Percentiles rank a stretch among this genome's conserved stretches.
Evolutionary conservation across 345 rosid species (phyloP).

Genomic region (Gossypium stocksii): DNA sequence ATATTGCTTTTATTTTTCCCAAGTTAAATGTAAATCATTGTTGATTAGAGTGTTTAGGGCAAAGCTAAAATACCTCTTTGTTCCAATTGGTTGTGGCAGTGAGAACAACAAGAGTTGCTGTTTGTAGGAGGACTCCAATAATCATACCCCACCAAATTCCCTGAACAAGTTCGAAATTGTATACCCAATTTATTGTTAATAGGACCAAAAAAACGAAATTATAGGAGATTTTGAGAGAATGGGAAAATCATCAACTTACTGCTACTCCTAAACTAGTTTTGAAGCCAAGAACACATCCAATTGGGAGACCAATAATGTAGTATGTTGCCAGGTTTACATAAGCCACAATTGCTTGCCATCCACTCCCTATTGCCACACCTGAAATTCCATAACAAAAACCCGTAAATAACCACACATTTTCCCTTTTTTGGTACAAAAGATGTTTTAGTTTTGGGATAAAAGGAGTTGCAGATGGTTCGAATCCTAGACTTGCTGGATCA

Average conservation of each 20-base stretch:
- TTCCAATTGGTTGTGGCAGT: constrained; percentile 76
- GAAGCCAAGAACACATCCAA: constrained; percentile 85
- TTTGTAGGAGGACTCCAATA: constrained; percentile 61
- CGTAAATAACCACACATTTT: not conserved
- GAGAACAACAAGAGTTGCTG: constrained; percentile 50
- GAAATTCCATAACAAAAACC: not conserved
- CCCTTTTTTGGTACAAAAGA: too few relatives aligned
- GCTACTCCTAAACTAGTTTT: constrained; percentile 73
- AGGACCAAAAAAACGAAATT: not conserved
- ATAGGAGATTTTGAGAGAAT: not conserved
- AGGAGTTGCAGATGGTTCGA: too few relatives aligned
- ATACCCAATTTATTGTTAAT: not conserved
- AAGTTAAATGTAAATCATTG: not conserved
- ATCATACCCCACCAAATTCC: constrained; percentile 98
- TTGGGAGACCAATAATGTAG: constrained; percentile 81
- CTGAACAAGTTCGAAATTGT: constrained; percentile 24
- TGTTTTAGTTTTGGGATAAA: too few relatives aligned
- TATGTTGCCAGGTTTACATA: constrained; percentile 70
- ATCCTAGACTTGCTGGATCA: too few relatives aligned
- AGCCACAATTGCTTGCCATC: constrained; percentile 93
- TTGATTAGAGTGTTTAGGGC: not conserved
- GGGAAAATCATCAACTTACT: constrained; percentile 35
- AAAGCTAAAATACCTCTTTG: constrained; percentile 28
- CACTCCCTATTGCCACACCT: constrained; percentile 96
- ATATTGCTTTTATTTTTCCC: too few relatives aligned